Percentiles rank a stretch among this genome's conserved stretches.
phyloP scores from a whole-genome alignment of 345 rosid genomes.

The Eucalyptus virginea region DNA sequence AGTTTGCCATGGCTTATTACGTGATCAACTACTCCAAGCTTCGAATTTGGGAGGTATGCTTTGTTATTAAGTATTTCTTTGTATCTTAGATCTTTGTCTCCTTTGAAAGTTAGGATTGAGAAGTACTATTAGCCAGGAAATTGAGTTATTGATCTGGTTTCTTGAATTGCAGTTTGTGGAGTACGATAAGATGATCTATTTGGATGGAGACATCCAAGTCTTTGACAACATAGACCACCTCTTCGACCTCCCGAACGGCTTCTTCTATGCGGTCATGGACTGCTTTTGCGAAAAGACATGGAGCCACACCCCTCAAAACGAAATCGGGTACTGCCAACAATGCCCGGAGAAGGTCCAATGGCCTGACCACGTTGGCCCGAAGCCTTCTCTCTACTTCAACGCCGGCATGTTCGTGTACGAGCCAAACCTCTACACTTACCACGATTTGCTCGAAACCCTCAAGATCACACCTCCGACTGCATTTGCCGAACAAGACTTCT shows the following conservation, averaged over 20 bases:
- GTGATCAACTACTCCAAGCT: constrained; percentile 40
- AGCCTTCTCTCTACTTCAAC: constrained; percentile 35
- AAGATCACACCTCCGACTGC: constrained; percentile 25
- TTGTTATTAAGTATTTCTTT: too few relatives aligned
- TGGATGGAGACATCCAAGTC: constrained; percentile 35
- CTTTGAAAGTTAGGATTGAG: too few relatives aligned
- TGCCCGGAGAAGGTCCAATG: constrained; percentile 28
- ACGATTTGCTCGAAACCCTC: constrained; percentile 11
- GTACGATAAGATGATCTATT: constrained; percentile 21
- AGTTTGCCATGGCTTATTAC: constrained; percentile 9
- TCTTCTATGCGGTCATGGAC: constrained; percentile 39
- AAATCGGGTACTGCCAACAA: constrained; percentile 43
- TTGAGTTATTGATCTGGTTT: not conserved
- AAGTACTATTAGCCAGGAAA: not conserved
- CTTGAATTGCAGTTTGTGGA: constrained; percentile 14
- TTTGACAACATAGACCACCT: constrained; percentile 28
- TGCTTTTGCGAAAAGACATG: constrained; percentile 47
- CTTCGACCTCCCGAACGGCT: constrained; percentile 9
- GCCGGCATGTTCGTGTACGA: constrained; percentile 38
- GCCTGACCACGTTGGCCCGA: constrained; percentile 13
- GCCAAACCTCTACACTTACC: constrained; percentile 24
- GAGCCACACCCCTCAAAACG: constrained; percentile 22
- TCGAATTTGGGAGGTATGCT: constrained; percentile 28
- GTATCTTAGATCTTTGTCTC: not conserved
- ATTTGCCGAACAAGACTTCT: constrained; percentile 51